Evolutionary conservation across 2,329 filamentous ascomycete genomes (phyloP).

Genomic region (Diatrype stigma): DNA sequence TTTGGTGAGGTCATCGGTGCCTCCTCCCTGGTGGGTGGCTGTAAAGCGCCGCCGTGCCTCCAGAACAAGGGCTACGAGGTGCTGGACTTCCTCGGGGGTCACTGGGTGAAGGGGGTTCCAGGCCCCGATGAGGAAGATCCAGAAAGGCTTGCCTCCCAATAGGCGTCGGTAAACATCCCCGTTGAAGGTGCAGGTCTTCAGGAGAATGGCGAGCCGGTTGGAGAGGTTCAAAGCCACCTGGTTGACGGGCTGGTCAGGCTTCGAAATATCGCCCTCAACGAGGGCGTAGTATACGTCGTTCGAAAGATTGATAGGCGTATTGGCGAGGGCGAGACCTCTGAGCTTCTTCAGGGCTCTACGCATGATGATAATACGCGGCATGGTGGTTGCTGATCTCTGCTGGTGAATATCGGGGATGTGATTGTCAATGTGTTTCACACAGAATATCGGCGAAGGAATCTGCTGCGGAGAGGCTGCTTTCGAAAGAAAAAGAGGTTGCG

Average conservation of each 20-base stretch:
- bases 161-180: constrained; percentile 15
- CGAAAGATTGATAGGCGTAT: no score
- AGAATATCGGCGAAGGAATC: no score
- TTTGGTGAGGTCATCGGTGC: neutral
- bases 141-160: constrained; percentile 10
- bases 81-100: constrained; percentile 1
- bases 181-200: constrained; percentile 4
- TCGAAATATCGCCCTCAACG: neutral
- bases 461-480: no score
- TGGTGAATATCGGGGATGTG: no score
- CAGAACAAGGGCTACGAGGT: constrained; percentile 8
- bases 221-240: neutral
- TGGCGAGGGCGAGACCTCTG: no score
- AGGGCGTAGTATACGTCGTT: neutral
- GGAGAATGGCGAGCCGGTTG: neutral
- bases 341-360: no score
- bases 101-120: constrained; percentile 10
- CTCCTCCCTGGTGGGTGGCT: neutral
- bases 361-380: no score
- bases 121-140: constrained; percentile 10
- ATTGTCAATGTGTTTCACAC: no score
- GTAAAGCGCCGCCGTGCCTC: constrained; percentile 8
- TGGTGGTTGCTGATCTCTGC: no score
- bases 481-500: no score
- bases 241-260: neutral